These are phyloP conservation scores for Septoria linicola DNA, from an alignment of 2,329 filamentous ascomycete species.

Conservation along the genomic window DNA sequence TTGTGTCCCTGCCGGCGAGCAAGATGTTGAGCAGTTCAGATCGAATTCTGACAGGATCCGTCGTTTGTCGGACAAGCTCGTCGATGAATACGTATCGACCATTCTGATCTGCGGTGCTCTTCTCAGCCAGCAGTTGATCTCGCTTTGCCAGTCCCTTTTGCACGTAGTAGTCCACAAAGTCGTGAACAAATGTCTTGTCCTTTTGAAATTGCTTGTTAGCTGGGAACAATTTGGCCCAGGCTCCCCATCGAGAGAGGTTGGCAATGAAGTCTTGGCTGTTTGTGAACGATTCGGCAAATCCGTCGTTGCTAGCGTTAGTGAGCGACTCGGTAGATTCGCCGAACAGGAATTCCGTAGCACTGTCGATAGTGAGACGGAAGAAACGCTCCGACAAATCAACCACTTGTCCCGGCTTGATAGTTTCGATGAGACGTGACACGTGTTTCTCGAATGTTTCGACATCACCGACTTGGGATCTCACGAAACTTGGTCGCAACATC, in stretches of 20 bases:
- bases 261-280: conserved; percentile 34
- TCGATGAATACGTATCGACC: conserved; percentile 52
- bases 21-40: conserved; percentile 53
- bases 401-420: conserved; percentile 54
- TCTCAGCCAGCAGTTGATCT: conserved; percentile 34
- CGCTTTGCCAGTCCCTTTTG: conserved; percentile 43
- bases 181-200: conserved; percentile 43
- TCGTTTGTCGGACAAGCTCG: conserved; percentile 48
- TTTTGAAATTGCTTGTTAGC: conserved; percentile 41
- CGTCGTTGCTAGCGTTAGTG: conserved; percentile 26
- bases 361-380: conserved; percentile 65
- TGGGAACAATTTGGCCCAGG: conserved; percentile 25
- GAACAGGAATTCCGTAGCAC: conserved; percentile 67
- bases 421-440: conserved; percentile 57
- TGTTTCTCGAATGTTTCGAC: conserved; percentile 61
- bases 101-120: conserved; percentile 34
- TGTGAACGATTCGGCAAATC: conserved; percentile 39
- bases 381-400: conserved; percentile 64
- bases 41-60: conserved; percentile 50
- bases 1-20: conserved; percentile 56
- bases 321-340: conserved; percentile 48
- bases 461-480: conserved; percentile 53
- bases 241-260: conserved; percentile 29
- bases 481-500: conserved; percentile 56
- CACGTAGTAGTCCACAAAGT: conserved; percentile 53